phyloP scores from a whole-genome alignment of 2,329 filamentous ascomycete species.

The Xylariales sp. region DNA sequence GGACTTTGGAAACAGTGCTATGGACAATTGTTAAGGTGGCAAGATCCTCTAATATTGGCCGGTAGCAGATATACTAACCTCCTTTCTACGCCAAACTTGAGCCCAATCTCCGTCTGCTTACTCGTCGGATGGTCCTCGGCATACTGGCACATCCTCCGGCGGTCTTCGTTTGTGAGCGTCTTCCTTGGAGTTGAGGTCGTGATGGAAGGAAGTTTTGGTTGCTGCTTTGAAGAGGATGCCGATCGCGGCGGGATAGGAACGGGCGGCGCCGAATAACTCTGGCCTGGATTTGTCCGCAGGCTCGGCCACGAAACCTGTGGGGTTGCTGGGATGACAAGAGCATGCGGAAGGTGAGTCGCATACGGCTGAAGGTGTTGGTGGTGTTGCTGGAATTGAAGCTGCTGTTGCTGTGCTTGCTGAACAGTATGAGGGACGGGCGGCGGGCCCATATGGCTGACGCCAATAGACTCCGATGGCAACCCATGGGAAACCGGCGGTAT shows the following conservation, averaged over 20 bases:
- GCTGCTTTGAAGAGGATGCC: slow-evolving; percentile 40
- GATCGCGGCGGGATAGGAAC: slow-evolving; percentile 55
- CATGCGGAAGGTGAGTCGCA: slow-evolving; percentile 51
- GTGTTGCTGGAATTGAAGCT: slow-evolving; percentile 26
- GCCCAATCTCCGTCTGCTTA: slow-evolving; percentile 95
- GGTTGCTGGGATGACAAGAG: slow-evolving; percentile 68
- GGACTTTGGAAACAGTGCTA: slow-evolving; percentile 97
- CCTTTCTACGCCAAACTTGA: slow-evolving; percentile 92
- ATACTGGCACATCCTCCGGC: slow-evolving; percentile 89
- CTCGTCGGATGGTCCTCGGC: slow-evolving; percentile 84
- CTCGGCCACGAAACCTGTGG: slow-evolving; percentile 66
- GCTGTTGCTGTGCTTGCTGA: no score
- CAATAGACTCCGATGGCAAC: slow-evolving; percentile 45
- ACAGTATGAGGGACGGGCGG: slow-evolving; percentile 57
- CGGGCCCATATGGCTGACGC: slow-evolving; percentile 45
- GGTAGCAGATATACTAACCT: slow-evolving; percentile 60
- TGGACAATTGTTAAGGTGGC: no score
- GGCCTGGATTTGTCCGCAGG: slow-evolving; percentile 67
- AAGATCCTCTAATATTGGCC: no score
- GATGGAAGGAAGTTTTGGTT: slow-evolving; percentile 44
- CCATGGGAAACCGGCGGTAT: slow-evolving; percentile 43
- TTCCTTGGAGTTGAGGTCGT: slow-evolving; percentile 66
- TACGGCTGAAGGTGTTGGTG: slow-evolving; percentile 25
- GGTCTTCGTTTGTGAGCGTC: slow-evolving; percentile 87
- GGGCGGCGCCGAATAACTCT: slow-evolving; percentile 56